These are phyloP conservation scores for Chrysophaeum taylorii DNA, from an alignment of 352 stramenopile genomes.

Conservation along the genomic window DNA sequence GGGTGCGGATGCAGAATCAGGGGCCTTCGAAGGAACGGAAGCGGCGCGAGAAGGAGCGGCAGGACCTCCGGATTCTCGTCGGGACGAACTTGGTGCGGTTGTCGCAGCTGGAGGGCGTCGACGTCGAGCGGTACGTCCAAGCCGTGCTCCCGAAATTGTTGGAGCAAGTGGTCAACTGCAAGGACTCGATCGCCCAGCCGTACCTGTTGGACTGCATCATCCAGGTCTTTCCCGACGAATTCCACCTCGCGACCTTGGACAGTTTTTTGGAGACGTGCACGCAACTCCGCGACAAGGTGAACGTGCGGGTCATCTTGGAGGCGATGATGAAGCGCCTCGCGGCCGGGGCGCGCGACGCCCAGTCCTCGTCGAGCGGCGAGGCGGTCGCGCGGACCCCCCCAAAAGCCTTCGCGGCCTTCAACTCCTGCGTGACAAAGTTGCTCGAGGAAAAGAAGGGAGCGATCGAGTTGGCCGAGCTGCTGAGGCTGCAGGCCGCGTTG, in stretches of 20 bases:
- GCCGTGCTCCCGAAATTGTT: conserved; percentile 73
- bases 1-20: conserved; percentile 90
- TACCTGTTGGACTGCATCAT: conserved; percentile 98
- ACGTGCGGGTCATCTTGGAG: conserved; percentile 73
- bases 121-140: conserved; percentile 68
- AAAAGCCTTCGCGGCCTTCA: conserved; percentile 59
- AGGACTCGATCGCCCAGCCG: conserved; percentile 90
- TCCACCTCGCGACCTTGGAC: conserved; percentile 87
- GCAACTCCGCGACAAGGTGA: conserved; percentile 75
- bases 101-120: conserved; percentile 86
- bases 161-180: conserved; percentile 83
- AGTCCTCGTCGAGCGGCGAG: conserved; percentile 24
- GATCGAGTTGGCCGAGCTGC: conserved; percentile 53
- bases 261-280: conserved; percentile 68
- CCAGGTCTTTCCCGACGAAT: conserved; percentile 94
- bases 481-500: conserved; percentile 55
- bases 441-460: conserved; percentile 48
- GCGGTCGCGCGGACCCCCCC: conserved; percentile 35
- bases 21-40: conserved; percentile 59
- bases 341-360: conserved; percentile 23
- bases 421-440: conserved; percentile 55
- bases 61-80: conserved; percentile 91
- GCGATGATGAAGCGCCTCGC: conserved; percentile 83
- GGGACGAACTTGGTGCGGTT: conserved; percentile 92
- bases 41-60: conserved; percentile 62